These are phyloP conservation scores for Pyropia yezoensis DNA, from an alignment of 23 red algal genomes.

Conservation along the genomic window DNA sequence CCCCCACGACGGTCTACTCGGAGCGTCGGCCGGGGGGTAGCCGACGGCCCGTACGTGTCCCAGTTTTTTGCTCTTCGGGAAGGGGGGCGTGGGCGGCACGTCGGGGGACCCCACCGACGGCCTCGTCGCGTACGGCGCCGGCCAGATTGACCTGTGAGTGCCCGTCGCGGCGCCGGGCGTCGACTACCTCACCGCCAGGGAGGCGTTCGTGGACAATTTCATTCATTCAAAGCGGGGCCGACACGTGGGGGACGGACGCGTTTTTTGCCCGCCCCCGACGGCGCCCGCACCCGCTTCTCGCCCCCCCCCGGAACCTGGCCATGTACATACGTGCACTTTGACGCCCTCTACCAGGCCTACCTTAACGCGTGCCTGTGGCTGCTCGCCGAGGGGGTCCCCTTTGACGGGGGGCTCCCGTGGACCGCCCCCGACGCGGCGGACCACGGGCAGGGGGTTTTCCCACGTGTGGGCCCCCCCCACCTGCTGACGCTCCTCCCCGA, in stretches of 20 bases:
- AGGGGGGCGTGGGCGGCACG: background rate
- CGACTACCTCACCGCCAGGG: constrained; percentile 45
- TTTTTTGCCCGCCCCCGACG: background rate
- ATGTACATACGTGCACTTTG: constrained; percentile 58
- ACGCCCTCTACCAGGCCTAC: constrained; percentile 60
- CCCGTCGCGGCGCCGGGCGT: constrained; percentile 3
- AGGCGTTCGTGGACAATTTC: constrained; percentile 19
- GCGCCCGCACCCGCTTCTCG: constrained; percentile 15
- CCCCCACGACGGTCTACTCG: constrained; percentile 12
- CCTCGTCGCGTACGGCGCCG: constrained; percentile 26
- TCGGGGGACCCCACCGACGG: constrained; percentile 5
- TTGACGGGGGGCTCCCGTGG: constrained; percentile 46
- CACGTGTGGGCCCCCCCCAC: constrained; percentile 42
- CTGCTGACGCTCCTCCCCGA: constrained; percentile 51
- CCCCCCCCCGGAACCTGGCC: constrained; percentile 38
- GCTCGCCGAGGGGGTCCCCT: constrained; percentile 18
- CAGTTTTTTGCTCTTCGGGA: constrained; percentile 55
- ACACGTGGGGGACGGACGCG: constrained; percentile 6
- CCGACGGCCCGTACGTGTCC: constrained; percentile 38
- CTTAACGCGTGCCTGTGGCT: constrained; percentile 52
- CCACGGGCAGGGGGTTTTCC: constrained; percentile 36
- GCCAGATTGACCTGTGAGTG: constrained; percentile 22
- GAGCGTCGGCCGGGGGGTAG: constrained; percentile 8
- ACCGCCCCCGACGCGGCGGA: constrained; percentile 12
- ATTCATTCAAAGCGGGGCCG: constrained; percentile 64